phyloP scores from a whole-genome alignment of 345 rosid genomes.

The Nasturtium officinale region DNA sequence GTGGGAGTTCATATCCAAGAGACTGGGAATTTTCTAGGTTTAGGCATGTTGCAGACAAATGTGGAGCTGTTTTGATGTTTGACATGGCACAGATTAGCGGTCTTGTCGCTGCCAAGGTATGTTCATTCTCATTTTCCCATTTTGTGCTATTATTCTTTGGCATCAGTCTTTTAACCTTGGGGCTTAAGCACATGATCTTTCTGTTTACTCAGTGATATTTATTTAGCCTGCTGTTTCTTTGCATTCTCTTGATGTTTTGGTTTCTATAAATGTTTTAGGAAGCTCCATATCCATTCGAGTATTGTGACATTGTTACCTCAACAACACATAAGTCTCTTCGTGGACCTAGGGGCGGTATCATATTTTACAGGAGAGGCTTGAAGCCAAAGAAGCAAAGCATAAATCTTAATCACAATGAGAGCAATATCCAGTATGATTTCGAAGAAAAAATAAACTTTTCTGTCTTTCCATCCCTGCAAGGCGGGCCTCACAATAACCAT shows the following conservation, averaged over 20 bases:
- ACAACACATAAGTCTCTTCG: slow-evolving; percentile 92
- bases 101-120: slow-evolving; percentile 88
- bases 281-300: slow-evolving; percentile 71
- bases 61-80: slow-evolving; percentile 71
- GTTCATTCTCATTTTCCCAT: slow-evolving; percentile 8
- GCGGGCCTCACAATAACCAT: slow-evolving; percentile 95
- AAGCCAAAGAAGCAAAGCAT: slow-evolving; percentile 67
- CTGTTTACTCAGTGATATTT: background rate
- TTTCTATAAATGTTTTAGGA: slow-evolving; percentile 51
- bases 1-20: slow-evolving; percentile 87
- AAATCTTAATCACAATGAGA: slow-evolving; percentile 57
- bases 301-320: slow-evolving; percentile 91
- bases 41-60: slow-evolving; percentile 75
- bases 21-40: slow-evolving; percentile 82
- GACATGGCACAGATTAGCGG: slow-evolving; percentile 90
- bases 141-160: background rate
- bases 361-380: slow-evolving; percentile 77
- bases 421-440: slow-evolving; percentile 62
- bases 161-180: slow-evolving; percentile 8
- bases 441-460: slow-evolving; percentile 92
- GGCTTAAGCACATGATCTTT: slow-evolving; percentile 15
- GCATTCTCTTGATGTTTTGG: slow-evolving; percentile 25
- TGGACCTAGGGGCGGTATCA: slow-evolving; percentile 93
- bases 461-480: slow-evolving; percentile 88
- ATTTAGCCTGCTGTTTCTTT: background rate